Conservation (phyloP, 345 rosid genomes). For the Leavenworthia alabamica region DNA sequence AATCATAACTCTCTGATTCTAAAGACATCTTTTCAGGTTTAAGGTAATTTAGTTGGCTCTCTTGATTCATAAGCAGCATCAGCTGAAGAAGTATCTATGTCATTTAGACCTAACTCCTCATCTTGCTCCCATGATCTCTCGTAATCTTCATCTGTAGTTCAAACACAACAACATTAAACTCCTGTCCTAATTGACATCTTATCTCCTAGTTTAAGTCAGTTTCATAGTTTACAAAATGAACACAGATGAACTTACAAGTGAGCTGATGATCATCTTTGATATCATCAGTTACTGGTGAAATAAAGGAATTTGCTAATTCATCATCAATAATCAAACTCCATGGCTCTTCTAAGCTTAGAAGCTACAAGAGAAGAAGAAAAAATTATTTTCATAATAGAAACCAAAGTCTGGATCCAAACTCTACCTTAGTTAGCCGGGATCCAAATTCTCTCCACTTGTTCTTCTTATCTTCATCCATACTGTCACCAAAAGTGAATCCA, state of each 20-base stretch:
- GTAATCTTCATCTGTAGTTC: conserved; percentile 61
- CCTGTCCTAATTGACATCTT: neutral
- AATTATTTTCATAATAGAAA: no score
- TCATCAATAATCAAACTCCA: conserved; percentile 84
- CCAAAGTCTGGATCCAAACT: no score
- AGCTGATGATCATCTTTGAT: conserved; percentile 81
- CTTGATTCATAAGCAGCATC: conserved; percentile 59
- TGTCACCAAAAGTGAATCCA: conserved; percentile 94
- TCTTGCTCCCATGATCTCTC: conserved; percentile 92
- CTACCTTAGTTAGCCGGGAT: conserved; percentile 64
- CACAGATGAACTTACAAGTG: conserved; percentile 50
- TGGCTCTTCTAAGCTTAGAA: conserved; percentile 54
- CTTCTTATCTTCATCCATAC: conserved; percentile 57
- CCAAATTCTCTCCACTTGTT: conserved; percentile 72
- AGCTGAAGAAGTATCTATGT: conserved; percentile 77
- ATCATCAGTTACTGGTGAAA: conserved; percentile 73
- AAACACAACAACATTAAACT: neutral
- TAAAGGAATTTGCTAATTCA: conserved; percentile 80
- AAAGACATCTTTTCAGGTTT: neutral
- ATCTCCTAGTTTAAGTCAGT: neutral
- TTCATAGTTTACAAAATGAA: no score
- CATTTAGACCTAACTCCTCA: conserved; percentile 87
- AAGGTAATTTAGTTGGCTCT: conserved; percentile 15
- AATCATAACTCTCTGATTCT: neutral
- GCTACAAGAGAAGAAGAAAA: conserved; percentile 33